These are phyloP conservation scores for Fusarium haematococcum DNA, from an alignment of 2,329 filamentous ascomycete species.

Conservation along the genomic window DNA sequence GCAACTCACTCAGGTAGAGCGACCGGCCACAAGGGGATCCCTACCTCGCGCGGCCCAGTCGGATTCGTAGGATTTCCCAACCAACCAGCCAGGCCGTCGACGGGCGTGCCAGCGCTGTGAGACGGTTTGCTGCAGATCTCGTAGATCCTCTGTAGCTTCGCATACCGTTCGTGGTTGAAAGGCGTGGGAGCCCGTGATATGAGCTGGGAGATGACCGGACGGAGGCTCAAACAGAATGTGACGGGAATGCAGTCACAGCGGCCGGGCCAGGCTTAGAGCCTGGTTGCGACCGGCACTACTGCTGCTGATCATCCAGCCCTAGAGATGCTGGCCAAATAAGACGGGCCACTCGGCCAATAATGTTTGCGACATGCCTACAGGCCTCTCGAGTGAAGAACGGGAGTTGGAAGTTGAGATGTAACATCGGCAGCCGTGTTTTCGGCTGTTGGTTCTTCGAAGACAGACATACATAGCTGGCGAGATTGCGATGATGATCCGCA, in stretches of 20 bases:
- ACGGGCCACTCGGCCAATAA: constrained; percentile 15
- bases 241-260: constrained; percentile 20
- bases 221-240: constrained; percentile 13
- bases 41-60: constrained; percentile 6
- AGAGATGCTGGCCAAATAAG: not conserved
- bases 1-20: constrained; percentile 13
- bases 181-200: not conserved
- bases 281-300: constrained; percentile 11
- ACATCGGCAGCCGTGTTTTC: not conserved
- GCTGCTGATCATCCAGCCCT: constrained; percentile 11
- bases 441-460: not conserved
- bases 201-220: constrained; percentile 15
- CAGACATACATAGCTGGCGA: constrained; percentile 1
- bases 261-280: not conserved
- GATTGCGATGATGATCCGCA: constrained; percentile 24
- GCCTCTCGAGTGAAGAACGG: not conserved
- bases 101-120: constrained; percentile 7
- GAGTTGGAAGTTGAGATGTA: not conserved
- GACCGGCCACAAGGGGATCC: constrained; percentile 9
- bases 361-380: constrained; percentile 1
- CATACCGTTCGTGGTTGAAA: constrained; percentile 6
- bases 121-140: constrained; percentile 22
- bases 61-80: not conserved
- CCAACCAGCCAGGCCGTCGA: not conserved
- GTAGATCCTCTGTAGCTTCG: constrained; percentile 22